Base-by-base conservation (phyloP, 2,329 filamentous ascomycete species). In the Diaporthe amygdali region DNA sequence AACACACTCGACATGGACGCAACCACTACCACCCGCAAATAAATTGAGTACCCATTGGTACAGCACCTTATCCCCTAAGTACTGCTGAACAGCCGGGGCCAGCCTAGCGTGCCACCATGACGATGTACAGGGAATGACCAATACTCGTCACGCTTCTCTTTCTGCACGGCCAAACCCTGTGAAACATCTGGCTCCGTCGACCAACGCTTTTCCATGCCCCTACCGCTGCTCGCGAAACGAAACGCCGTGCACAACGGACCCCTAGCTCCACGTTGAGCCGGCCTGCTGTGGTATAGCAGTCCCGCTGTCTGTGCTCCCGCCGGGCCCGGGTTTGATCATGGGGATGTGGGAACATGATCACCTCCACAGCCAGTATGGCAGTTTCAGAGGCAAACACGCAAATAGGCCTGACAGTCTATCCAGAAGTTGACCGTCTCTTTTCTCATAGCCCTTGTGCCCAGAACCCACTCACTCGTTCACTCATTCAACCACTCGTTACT, bases 241-340 rank as follows among this genome's bases (percentile, higher is more conserved):
- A 64, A 46, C n/a, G 39, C 54, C 34, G 54, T 46, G 55, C 55
- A 39, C 55, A 46, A 61, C 55, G 46, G 39, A 61, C 39, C 17
- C 37, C n/a, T 39, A 39, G 37, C 37, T 39, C 37, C 37, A 39
- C 37, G 37, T 39, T 39, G 37, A 7, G 37, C 55, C 34, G 34
- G 3, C 52, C 52, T 37, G 20, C 52, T 7, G 37, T 34, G 22
- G 30, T 20, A 39, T 27, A 22, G n/a, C 22, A 37, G 66, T 63
- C 47, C 67, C 67, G 46, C 56, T 41, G 67, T 69, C 67, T 52
- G 67, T 69, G 67, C 67, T 51, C 54, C 44, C 41, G 25, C 27
- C 59, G 59, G 59, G 44, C 41, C 59, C 59, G 41, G 41, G 41
- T 14, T 25, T 37, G 59, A 37, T 64, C 44, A 34, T 20, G 59